phyloP scores from a whole-genome alignment of 1,284 basidiomycete genomes.

The Amylostereum chailletii region DNA sequence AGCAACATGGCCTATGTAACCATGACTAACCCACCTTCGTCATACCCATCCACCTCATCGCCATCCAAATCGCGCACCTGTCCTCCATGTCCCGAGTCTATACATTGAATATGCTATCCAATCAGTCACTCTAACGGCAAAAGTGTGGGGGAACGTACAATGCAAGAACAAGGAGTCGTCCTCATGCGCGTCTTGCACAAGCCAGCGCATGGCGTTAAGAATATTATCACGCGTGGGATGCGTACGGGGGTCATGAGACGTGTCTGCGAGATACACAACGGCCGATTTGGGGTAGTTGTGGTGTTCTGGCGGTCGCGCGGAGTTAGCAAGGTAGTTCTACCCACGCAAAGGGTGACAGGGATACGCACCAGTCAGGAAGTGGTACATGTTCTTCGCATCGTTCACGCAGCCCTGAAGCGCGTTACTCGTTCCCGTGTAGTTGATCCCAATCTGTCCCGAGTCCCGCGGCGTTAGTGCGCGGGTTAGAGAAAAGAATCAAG shows the following conservation, averaged over 20 bases:
- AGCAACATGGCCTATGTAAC: neutral
- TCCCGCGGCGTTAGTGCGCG: constrained; percentile 7
- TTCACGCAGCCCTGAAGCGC: constrained; percentile 77
- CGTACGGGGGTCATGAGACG: constrained; percentile 45
- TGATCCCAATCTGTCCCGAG: constrained; percentile 63
- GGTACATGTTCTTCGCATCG: constrained; percentile 65
- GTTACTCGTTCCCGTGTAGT: constrained; percentile 59
- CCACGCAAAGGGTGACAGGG: neutral
- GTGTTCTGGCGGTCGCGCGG: constrained; percentile 27
- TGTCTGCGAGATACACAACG: constrained; percentile 77
- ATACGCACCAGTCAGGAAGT: constrained; percentile 61
- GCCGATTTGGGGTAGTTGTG: constrained; percentile 64
- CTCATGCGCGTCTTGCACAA: constrained; percentile 64
- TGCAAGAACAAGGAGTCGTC: constrained; percentile 88
- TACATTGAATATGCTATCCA: neutral
- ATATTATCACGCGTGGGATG: constrained; percentile 77
- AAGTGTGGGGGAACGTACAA: constrained; percentile 32
- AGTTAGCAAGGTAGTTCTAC: neutral
- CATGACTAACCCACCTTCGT: constrained; percentile 46
- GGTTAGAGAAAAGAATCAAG: neutral
- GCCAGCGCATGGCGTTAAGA: constrained; percentile 79
- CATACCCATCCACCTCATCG: constrained; percentile 57
- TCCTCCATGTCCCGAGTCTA: constrained; percentile 80
- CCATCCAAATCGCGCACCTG: constrained; percentile 67
- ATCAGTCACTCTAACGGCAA: neutral